Percentiles rank a stretch among this genome's conserved stretches.
phyloP scores from a whole-genome alignment of 75 land plant genomes.

The Larix kaempferi region DNA sequence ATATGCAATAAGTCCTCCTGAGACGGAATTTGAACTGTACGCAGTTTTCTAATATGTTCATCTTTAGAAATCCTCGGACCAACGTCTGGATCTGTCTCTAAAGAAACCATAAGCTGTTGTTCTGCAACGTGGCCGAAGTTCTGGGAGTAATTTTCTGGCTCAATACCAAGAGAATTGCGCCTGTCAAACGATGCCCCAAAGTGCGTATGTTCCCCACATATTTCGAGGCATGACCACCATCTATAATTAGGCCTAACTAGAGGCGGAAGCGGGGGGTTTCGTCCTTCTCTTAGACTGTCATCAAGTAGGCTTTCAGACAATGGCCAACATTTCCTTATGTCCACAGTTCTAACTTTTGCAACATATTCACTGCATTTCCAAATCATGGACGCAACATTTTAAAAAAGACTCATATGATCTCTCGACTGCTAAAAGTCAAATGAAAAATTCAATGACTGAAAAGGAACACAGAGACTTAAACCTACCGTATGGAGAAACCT shows the following conservation, averaged over 20 bases:
- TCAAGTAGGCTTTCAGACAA: not conserved
- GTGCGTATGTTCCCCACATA: not conserved
- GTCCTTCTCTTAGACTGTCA: not conserved
- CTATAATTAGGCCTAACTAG: not conserved
- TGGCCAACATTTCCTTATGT: conserved; percentile 8
- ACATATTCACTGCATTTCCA: not conserved
- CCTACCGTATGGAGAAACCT: conserved; percentile 7
- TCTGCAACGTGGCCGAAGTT: not conserved
- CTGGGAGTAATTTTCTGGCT: not conserved
- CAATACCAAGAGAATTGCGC: not conserved
- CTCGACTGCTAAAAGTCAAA: not conserved
- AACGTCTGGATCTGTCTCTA: not conserved
- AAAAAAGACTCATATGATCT: not conserved
- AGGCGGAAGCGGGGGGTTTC: not conserved
- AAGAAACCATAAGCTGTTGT: not conserved
- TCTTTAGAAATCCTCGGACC: not conserved
- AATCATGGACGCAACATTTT: too few relatives aligned
- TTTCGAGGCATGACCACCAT: conserved; percentile 2
- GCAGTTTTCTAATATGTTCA: not conserved
- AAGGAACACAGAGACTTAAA: not conserved
- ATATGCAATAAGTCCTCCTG: not conserved
- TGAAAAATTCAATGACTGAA: too few relatives aligned
- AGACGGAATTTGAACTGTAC: not conserved
- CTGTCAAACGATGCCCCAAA: not conserved
- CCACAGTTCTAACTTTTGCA: not conserved